Base-by-base conservation (phyloP, 2,329 filamentous ascomycete species). In the Penicillium sp. region DNA sequence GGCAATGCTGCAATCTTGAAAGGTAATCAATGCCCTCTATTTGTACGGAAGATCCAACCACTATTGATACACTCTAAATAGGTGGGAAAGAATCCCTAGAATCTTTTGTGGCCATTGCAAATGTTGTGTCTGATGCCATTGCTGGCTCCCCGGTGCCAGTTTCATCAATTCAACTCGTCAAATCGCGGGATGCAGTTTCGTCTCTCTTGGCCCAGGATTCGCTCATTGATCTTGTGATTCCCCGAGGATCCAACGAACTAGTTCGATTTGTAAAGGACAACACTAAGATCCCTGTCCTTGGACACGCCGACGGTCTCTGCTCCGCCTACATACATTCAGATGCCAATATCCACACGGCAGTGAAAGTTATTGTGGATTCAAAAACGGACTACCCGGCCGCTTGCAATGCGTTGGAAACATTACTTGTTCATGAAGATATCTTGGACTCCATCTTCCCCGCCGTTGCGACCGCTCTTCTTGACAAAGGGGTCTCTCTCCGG, bases 1-100 rank as follows among this genome's bases (percentile, higher is more conserved):
- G 95, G 92, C 68, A 99, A 99, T 75, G 90, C 95, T 35, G 95
- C 93, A 51, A 98, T 99, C 68, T 81, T 99, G 59, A 99, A 99
- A 82, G 93, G 87, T 83, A 68, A 60, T 44, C 8, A 47, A 24
- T 27, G 16, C 1, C 19, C 6, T 9, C 10, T 16, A 10, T 7
- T 27, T 35, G 13, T 21, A 7, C 16, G 41, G 16, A 10, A 7
- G 6, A 6, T 16, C 22, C 11, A n/a, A 8, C 14, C 19, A 37
- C 13, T 19, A 21, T 52, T 63, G 26, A 65, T 35, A 54, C 52
- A 60, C n/a, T 29, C 53, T 45, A 3, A 43, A n/a, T 58, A 88
- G 86, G 93, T 59, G 95, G 95, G 63, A 96, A 96, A 73, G 95
- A 99, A 77, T 97, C 93, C 0, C 95, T 89, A 21, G 87, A 96